These are phyloP conservation scores for Rhizopogon vinicolor DNA, from an alignment of 768 basidiomycete species.

Conservation along the genomic window DNA sequence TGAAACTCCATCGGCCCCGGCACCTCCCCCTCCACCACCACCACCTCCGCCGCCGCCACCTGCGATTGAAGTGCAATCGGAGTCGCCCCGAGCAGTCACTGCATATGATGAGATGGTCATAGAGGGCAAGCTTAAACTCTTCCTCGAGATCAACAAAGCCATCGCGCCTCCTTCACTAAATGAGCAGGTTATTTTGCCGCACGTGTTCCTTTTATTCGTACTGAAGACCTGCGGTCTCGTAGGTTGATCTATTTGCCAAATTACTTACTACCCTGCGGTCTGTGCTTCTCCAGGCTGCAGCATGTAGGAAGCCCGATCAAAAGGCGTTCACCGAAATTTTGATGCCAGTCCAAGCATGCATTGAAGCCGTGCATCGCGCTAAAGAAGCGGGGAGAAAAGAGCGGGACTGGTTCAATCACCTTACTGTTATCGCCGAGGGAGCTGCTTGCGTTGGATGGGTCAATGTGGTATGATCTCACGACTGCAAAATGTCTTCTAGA, in stretches of 20 bases:
- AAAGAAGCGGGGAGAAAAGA: slow-evolving; percentile 81
- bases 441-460: slow-evolving; percentile 86
- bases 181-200: slow-evolving; percentile 60
- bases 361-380: slow-evolving; percentile 72
- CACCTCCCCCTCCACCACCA: slow-evolving; percentile 25
- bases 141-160: slow-evolving; percentile 63
- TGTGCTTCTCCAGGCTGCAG: slow-evolving; percentile 60
- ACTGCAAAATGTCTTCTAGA: background rate
- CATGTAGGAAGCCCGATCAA: slow-evolving; percentile 78
- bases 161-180: slow-evolving; percentile 67
- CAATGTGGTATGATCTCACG: slow-evolving; percentile 52
- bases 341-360: slow-evolving; percentile 61
- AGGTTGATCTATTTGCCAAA: slow-evolving; percentile 69
- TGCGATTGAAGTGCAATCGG: slow-evolving; percentile 31
- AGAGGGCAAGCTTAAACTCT: slow-evolving; percentile 68
- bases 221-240: slow-evolving; percentile 5
- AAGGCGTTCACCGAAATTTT: slow-evolving; percentile 54
- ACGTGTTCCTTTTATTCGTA: background rate
- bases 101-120: slow-evolving; percentile 76
- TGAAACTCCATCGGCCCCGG: slow-evolving; percentile 22
- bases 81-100: slow-evolving; percentile 53
- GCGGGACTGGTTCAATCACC: slow-evolving; percentile 77
- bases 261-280: slow-evolving; percentile 65
- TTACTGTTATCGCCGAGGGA: slow-evolving; percentile 80
- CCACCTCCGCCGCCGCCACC: slow-evolving; percentile 34